Percentiles rank a stretch among this genome's conserved stretches.
phyloP scores from a whole-genome alignment of 345 rosid species.

The Aquilaria sinensis region DNA sequence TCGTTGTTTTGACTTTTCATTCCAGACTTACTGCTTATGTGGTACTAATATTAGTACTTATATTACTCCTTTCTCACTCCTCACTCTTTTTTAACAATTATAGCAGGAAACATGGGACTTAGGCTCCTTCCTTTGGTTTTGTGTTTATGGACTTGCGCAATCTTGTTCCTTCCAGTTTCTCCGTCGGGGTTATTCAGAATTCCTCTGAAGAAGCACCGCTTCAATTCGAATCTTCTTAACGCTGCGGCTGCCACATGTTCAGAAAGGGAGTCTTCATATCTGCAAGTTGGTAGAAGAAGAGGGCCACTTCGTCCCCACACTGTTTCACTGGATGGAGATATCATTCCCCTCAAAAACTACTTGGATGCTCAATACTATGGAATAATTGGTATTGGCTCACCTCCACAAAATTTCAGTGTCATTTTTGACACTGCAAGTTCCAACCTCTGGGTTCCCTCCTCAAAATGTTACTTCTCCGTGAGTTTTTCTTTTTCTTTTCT shows the following conservation, averaged over 20 bases:
- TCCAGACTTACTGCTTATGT: background rate
- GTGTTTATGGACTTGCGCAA: conserved; percentile 36
- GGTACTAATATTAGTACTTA: background rate
- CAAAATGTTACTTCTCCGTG: conserved; percentile 66
- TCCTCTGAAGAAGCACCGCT: conserved; percentile 54
- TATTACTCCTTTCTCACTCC: background rate
- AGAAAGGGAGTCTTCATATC: conserved; percentile 14
- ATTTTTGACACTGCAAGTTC: conserved; percentile 84
- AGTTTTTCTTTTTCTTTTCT: conserved; percentile 16
- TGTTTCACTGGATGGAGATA: conserved; percentile 24
- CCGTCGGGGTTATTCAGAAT: conserved; percentile 41
- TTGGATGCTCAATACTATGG: conserved; percentile 72
- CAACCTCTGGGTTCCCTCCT: conserved; percentile 84
- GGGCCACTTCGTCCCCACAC: conserved; percentile 4
- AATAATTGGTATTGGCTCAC: conserved; percentile 69
- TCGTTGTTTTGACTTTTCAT: background rate
- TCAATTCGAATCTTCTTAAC: conserved; percentile 33
- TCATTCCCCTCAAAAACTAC: conserved; percentile 62
- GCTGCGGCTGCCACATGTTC: conserved; percentile 29
- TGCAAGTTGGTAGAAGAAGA: conserved; percentile 1
- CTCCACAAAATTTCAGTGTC: conserved; percentile 69
- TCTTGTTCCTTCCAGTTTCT: conserved; percentile 37
- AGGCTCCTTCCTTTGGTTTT: conserved; percentile 22
- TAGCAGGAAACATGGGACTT: conserved; percentile 30
- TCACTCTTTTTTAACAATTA: background rate